phyloP scores from a whole-genome alignment of 1,139 yeast species.

The Lodderomyces pseudojiufengensis region DNA sequence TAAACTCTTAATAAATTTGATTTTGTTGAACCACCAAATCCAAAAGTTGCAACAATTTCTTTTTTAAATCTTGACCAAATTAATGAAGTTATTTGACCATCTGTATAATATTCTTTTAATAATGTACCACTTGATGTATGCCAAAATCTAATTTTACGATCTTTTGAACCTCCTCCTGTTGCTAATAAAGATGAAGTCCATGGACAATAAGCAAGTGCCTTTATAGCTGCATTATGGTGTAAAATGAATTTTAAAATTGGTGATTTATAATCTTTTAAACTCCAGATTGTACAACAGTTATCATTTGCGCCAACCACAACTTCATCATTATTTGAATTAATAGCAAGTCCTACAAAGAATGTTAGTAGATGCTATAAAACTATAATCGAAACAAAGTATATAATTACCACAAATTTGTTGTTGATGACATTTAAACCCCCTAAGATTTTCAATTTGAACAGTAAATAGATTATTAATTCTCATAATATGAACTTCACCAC shows the following conservation, averaged over 20 bases:
- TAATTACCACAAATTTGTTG: constrained; percentile 68
- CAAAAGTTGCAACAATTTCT: constrained; percentile 76
- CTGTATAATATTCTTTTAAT: constrained; percentile 50
- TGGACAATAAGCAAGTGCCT: constrained; percentile 45
- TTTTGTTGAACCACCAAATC: constrained; percentile 56
- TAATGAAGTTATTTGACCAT: constrained; percentile 75
- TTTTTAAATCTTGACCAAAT: constrained; percentile 66
- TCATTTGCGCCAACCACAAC: constrained; percentile 75
- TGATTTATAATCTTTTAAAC: constrained; percentile 33
- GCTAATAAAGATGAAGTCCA: constrained; percentile 40
- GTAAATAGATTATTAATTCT: constrained; percentile 21
- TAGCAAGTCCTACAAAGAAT: constrained; percentile 45
- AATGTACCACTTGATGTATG: constrained; percentile 75
- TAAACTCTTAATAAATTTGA: constrained; percentile 53
- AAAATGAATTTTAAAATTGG: constrained; percentile 48
- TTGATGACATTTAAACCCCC: constrained; percentile 46
- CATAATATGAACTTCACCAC: constrained; percentile 55
- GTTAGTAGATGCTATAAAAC: too few species aligned
- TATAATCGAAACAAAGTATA: too few species aligned
- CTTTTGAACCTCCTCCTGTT: constrained; percentile 45
- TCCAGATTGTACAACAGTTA: constrained; percentile 68
- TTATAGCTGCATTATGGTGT: constrained; percentile 42
- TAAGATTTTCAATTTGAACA: constrained; percentile 12
- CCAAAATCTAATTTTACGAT: constrained; percentile 67
- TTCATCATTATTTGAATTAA: constrained; percentile 45